Evolutionary conservation across 2,329 filamentous ascomycete genomes (phyloP).

Genomic region (Aureobasidium vineae): DNA sequence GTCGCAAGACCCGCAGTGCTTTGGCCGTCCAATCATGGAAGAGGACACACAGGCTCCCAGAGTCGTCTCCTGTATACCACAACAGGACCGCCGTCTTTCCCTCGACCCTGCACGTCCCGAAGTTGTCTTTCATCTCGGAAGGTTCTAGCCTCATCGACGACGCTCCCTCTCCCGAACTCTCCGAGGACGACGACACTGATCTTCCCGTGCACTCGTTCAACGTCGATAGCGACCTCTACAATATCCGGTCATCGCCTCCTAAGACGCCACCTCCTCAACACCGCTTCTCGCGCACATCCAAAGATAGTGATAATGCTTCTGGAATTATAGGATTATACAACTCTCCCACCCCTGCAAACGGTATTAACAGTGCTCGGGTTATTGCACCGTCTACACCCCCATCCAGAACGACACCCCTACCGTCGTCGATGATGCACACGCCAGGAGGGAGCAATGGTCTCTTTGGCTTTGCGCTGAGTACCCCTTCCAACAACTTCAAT

Average conservation of each 20-base stretch:
- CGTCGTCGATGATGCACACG: conserved; percentile 86
- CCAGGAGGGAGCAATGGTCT: conserved; percentile 64
- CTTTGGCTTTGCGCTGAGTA: conserved; percentile 63
- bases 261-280: conserved; percentile 66
- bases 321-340: conserved; percentile 84
- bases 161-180: conserved; percentile 57
- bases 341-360: conserved; percentile 79
- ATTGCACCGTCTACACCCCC: conserved; percentile 56
- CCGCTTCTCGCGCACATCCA: conserved; percentile 51
- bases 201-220: conserved; percentile 74
- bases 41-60: conserved; percentile 69
- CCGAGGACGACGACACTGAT: conserved; percentile 79
- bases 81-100: conserved; percentile 73
- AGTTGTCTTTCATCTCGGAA: conserved; percentile 75
- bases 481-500: conserved; percentile 83
- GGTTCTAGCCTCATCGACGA: conserved; percentile 66
- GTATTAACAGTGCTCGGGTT: conserved; percentile 47
- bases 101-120: conserved; percentile 59
- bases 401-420: conserved; percentile 58
- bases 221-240: conserved; percentile 48
- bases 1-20: conserved; percentile 35
- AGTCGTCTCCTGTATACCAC: conserved; percentile 83
- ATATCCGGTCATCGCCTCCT: conserved; percentile 75
- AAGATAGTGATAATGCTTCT: conserved; percentile 73
- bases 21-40: conserved; percentile 65